Evolutionary conservation across 2,329 filamentous ascomycete species (phyloP), one percentile per base, ranked within the genome.

Genomic region (Fusarium clavum): DNA sequence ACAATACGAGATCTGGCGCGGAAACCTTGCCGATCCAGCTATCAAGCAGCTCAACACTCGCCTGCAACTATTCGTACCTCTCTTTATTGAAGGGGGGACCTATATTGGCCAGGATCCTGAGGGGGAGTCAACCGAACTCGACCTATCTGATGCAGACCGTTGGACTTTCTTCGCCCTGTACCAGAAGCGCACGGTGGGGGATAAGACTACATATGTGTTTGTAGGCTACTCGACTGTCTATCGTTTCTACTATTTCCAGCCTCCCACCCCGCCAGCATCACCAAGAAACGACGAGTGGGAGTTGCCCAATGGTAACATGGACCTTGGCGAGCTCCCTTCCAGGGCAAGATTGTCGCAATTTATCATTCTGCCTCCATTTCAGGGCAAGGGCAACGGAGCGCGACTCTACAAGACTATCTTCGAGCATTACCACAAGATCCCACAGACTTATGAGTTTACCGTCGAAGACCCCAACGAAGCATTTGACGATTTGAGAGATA

Each of bases 81-180:
- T 98, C 64, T 97, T 94, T 79, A 98, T 99, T 67, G 97, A 99
- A 79, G 96, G 93, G 29, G 96, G 94, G n/a, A 92, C 89, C 7
- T 89, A 89, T 40, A 90, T 98, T 47, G 88, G 82, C 12, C 76
- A 83, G 38, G 78, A 83, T 30, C 74, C 72, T 3, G 79, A 84
- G 7, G 80, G 80, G 6, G 80, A 84, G 4, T 89, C 94, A 53
- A 87, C 88, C 18, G 87, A 93, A 62, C 85, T 77, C 44, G 89
- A 94, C 41, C 86, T 92, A 55, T 87, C 91, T 1, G 91, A 94
- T 67, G 90, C 89, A 22, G 88, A 94, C 65, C 88, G 95, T 74
- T 99, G 96, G 96, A 94, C 92, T 1, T 82, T 98, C n/a, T 98
- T 94, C 81, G 90, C 97, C 72, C 84, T 97, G 59, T 95, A 92